phyloP scores from a whole-genome alignment of 495 filamentous ascomycete species.

The Neurospora sp. region DNA sequence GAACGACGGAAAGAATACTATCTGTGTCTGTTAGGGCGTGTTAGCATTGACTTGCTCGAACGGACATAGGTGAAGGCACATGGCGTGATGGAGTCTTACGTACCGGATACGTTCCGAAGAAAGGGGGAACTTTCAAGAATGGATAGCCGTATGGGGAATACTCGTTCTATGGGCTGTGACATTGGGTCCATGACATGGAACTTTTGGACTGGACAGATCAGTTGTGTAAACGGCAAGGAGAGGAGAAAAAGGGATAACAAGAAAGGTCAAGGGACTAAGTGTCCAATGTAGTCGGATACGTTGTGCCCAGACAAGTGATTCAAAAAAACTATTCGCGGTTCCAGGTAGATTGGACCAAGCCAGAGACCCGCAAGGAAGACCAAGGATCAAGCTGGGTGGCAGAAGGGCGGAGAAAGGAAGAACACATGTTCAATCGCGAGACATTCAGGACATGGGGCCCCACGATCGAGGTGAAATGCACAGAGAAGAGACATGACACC shows the following conservation, averaged over 20 bases:
- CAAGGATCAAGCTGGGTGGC: background rate
- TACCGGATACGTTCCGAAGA: slow-evolving; percentile 9
- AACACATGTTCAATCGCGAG: background rate
- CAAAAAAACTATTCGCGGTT: background rate
- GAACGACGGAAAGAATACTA: background rate
- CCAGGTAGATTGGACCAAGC: background rate
- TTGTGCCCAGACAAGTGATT: background rate
- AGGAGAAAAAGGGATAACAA: background rate
- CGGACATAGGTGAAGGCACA: background rate
- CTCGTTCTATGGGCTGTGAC: slow-evolving; percentile 10
- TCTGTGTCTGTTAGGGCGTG: background rate
- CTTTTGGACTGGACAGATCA: background rate
- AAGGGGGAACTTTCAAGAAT: slow-evolving; percentile 17
- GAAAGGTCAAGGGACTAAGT: background rate
- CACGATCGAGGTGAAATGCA: background rate
- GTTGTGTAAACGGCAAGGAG: background rate
- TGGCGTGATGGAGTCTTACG: too few relatives aligned
- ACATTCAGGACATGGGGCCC: background rate
- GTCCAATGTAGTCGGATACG: background rate
- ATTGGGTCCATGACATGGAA: slow-evolving; percentile 4
- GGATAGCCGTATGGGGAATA: slow-evolving; percentile 18
- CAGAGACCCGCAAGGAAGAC: background rate
- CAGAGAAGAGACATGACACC: background rate
- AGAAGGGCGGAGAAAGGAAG: background rate
- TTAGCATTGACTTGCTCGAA: background rate